Percentiles rank a stretch among this genome's conserved stretches.
Evolutionary conservation across 129 eudicot species (phyloP).

Genomic region (Sambucus nigra): DNA sequence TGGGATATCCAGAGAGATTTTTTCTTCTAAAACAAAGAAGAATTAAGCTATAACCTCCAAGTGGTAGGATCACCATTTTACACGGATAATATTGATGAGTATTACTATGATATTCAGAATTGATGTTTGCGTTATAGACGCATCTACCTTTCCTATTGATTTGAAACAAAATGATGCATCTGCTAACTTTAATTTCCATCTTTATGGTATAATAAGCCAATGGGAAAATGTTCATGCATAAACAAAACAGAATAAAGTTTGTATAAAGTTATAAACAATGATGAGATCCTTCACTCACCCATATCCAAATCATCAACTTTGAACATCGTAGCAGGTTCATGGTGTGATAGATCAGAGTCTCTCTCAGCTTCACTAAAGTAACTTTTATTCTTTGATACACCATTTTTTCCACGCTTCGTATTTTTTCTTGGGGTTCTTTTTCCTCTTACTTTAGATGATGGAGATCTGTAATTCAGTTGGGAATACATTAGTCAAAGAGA

Average conservation of each 20-base stretch:
- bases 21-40: too few relatives aligned
- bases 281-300: conserved; percentile 38
- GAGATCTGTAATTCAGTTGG: conserved; percentile 40
- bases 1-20: too few relatives aligned
- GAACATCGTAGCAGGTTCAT: conserved; percentile 25
- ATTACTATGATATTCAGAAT: not conserved
- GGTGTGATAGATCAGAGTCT: conserved; percentile 15
- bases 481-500: conserved; percentile 8
- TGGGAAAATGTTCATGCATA: not conserved
- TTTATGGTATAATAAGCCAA: not conserved
- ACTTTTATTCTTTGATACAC: conserved; percentile 23
- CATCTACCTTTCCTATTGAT: too few relatives aligned
- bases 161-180: too few relatives aligned
- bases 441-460: conserved; percentile 44
- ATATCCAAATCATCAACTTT: conserved; percentile 25
- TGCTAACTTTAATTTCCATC: too few relatives aligned
- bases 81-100: too few relatives aligned
- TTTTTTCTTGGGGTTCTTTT: conserved; percentile 75
- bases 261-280: not conserved
- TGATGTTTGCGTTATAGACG: too few relatives aligned
- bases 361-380: conserved; percentile 25
- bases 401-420: conserved; percentile 34
- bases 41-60: too few relatives aligned
- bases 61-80: too few relatives aligned
- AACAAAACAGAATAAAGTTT: too few relatives aligned